These are phyloP conservation scores for Calamus simplicifolius DNA, from an alignment of 176 grass and related monocot species.

Conservation along the genomic window DNA sequence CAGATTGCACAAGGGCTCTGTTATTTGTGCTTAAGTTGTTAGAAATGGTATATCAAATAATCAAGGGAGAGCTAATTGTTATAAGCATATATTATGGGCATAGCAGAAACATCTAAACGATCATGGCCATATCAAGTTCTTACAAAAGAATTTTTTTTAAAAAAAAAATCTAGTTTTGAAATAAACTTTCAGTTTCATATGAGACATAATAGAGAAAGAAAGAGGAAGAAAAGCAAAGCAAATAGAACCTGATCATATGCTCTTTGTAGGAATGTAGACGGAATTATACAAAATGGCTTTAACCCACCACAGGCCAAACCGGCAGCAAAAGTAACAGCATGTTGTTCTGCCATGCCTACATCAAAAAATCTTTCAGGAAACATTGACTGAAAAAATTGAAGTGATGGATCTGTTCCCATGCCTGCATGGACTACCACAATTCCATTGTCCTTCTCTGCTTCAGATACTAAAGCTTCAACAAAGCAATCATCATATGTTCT, in stretches of 20 bases:
- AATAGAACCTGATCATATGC: constrained; percentile 65
- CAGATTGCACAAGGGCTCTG: no score
- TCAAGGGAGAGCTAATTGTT: no score
- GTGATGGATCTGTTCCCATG: constrained; percentile 57
- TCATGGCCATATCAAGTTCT: no score
- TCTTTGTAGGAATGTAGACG: constrained; percentile 70
- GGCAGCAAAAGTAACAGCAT: constrained; percentile 67
- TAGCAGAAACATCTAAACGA: no score
- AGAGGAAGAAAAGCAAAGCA: neutral
- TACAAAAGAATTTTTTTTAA: no score
- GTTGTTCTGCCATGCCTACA: constrained; percentile 65
- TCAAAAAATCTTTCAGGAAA: constrained; percentile 81
- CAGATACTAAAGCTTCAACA: constrained; percentile 47
- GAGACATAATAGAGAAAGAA: neutral
- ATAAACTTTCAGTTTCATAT: no score
- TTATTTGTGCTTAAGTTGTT: no score
- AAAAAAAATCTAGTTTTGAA: no score
- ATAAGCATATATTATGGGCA: no score
- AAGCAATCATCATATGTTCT: constrained; percentile 69
- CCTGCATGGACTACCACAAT: constrained; percentile 69
- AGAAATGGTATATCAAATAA: no score
- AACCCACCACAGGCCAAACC: constrained; percentile 66
- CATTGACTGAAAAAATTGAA: constrained; percentile 47
- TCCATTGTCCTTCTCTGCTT: constrained; percentile 57
- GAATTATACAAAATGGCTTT: constrained; percentile 72